phyloP scores from a whole-genome alignment of 495 filamentous ascomycete species.

The Aspergillus incahuasiensis region DNA sequence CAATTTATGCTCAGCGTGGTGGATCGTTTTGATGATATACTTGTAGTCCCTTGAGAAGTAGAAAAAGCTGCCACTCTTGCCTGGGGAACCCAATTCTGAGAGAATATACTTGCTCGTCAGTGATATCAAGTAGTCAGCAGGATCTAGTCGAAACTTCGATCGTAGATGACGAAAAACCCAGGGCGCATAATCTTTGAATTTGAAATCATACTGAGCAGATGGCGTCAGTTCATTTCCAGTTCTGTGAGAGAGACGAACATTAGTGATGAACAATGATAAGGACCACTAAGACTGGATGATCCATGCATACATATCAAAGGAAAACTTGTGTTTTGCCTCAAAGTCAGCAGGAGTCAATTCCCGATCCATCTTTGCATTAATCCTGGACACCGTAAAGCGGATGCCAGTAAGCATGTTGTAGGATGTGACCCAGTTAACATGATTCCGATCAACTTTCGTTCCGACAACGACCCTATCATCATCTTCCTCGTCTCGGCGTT shows the following conservation, averaged over 20 bases:
- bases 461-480: conserved; percentile 95
- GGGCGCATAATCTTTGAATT: conserved; percentile 99
- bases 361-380: conserved; percentile 94
- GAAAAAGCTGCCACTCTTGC: conserved; percentile 98
- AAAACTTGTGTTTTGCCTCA: conserved; percentile 89
- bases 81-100: conserved; percentile 92
- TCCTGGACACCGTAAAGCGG: conserved; percentile 90
- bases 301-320: conserved; percentile 89
- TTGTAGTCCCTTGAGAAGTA: conserved; percentile 99
- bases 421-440: conserved; percentile 95
- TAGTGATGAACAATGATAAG: conserved; percentile 9
- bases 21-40: conserved; percentile 99
- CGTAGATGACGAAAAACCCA: conserved; percentile 97
- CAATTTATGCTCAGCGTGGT: conserved; percentile 93
- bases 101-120: conserved; percentile 98
- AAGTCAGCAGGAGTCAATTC: conserved; percentile 88
- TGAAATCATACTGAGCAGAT: conserved; percentile 99
- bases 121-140: conserved; percentile 97
- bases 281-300: not conserved
- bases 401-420: conserved; percentile 99
- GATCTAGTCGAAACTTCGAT: conserved; percentile 83
- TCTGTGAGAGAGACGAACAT: conserved; percentile 36
- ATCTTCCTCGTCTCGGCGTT: conserved; percentile 80
- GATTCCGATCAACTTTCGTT: conserved; percentile 94
- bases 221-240: conserved; percentile 96